These are phyloP conservation scores for Solanum commersonii DNA, from an alignment of 257 asterid species.

Conservation along the genomic window DNA sequence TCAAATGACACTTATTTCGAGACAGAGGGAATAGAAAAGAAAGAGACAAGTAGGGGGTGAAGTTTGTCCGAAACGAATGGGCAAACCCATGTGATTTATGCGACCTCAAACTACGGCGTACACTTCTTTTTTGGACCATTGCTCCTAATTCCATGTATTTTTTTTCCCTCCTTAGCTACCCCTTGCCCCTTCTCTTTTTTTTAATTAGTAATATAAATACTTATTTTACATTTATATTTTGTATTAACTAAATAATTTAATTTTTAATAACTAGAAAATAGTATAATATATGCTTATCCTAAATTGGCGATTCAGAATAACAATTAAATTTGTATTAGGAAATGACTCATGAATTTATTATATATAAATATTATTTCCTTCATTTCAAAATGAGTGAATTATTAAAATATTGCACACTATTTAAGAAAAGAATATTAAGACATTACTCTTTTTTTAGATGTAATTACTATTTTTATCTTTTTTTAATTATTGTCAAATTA, in stretches of 20 bases:
- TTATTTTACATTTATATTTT: not conserved
- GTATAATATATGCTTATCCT: not conserved
- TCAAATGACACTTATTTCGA: not conserved
- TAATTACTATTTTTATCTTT: too few species aligned
- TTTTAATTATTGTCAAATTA: too few species aligned
- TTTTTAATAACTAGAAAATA: not conserved
- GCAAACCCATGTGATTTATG: not conserved
- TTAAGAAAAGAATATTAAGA: too few species aligned
- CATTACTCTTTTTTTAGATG: too few species aligned
- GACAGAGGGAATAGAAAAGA: too few species aligned
- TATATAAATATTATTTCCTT: not conserved
- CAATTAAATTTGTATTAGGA: not conserved
- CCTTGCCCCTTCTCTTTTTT: not conserved
- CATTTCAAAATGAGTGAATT: too few species aligned
- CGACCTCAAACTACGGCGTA: not conserved
- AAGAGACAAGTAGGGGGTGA: not conserved
- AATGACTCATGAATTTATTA: not conserved
- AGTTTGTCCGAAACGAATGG: not conserved
- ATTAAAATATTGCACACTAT: too few species aligned
- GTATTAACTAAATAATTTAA: not conserved
- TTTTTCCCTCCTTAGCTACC: not conserved
- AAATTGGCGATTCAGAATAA: not conserved
- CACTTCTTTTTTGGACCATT: not conserved
- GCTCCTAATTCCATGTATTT: not conserved
- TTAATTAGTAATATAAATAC: not conserved